These are phyloP conservation scores for Trichoderma koningiopsis DNA, from an alignment of 2,329 filamentous ascomycete genomes.

Conservation along the genomic window DNA sequence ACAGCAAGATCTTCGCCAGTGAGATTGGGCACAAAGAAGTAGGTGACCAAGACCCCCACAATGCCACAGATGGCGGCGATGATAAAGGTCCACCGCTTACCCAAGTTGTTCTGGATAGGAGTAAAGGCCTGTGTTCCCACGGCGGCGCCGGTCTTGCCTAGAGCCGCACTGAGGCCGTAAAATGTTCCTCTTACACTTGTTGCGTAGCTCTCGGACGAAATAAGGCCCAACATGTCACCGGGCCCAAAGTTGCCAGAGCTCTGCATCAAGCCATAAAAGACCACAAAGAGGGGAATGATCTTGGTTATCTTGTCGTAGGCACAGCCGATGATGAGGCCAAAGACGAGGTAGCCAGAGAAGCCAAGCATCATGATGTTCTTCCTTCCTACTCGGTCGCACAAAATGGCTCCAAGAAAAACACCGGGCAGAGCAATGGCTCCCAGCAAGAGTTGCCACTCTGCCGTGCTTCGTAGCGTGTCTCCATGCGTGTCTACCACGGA, in stretches of 20 bases:
- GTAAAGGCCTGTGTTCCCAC: conserved; percentile 54
- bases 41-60: conserved; percentile 50
- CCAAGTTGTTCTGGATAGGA: conserved; percentile 48
- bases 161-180: conserved; percentile 53
- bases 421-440: conserved; percentile 50
- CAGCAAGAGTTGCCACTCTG: conserved; percentile 52
- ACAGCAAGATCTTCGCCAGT: conserved; percentile 47
- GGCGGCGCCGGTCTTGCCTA: conserved; percentile 55
- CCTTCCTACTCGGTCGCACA: conserved; percentile 52
- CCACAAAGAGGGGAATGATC: conserved; percentile 53
- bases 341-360: conserved; percentile 52
- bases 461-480: conserved; percentile 45
- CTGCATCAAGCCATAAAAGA: conserved; percentile 56
- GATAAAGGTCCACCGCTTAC: conserved; percentile 55
- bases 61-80: conserved; percentile 54
- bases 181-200: conserved; percentile 55
- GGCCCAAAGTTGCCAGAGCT: conserved; percentile 53
- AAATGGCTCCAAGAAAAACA: conserved; percentile 51
- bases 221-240: conserved; percentile 52
- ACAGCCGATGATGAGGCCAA: conserved; percentile 55
- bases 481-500: conserved; percentile 39
- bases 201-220: conserved; percentile 54
- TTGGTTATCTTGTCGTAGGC: conserved; percentile 50
- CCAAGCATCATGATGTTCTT: conserved; percentile 55
- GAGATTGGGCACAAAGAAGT: conserved; percentile 50